These are phyloP conservation scores for Gelatoporia subvermispora DNA, from an alignment of 768 basidiomycete species.

Conservation along the genomic window DNA sequence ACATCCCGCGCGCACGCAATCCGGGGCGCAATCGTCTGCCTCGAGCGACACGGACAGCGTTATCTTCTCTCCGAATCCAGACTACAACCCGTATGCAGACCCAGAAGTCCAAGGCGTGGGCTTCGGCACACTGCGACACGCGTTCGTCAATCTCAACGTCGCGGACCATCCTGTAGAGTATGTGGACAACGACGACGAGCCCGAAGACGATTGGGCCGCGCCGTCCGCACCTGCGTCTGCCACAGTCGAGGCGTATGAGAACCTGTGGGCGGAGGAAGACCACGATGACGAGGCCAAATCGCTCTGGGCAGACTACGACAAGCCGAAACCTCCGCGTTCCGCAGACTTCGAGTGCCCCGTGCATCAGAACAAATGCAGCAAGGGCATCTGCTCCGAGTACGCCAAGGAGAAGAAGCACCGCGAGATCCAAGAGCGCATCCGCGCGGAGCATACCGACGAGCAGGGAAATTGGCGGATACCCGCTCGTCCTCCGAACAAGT, in stretches of 20 bases:
- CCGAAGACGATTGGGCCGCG: not conserved
- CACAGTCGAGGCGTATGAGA: not conserved
- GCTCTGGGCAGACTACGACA: not conserved
- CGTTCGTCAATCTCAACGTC: not conserved
- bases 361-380: slow-evolving; percentile 31
- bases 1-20: too few species aligned
- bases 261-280: not conserved
- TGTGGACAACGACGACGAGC: not conserved
- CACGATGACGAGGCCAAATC: not conserved
- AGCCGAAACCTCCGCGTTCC: not conserved
- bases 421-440: not conserved
- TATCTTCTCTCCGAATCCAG: not conserved
- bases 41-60: too few species aligned
- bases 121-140: not conserved
- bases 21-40: too few species aligned
- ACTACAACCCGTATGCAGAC: not conserved
- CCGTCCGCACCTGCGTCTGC: not conserved
- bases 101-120: not conserved
- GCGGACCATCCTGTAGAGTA: not conserved
- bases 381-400: slow-evolving; percentile 32
- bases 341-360: slow-evolving; percentile 17
- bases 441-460: not conserved
- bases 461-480: not conserved
- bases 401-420: slow-evolving; percentile 5
- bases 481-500: too few species aligned